These are phyloP conservation scores for Eucalyptus erythrocorys DNA, from an alignment of 345 rosid genomes.

Conservation along the genomic window DNA sequence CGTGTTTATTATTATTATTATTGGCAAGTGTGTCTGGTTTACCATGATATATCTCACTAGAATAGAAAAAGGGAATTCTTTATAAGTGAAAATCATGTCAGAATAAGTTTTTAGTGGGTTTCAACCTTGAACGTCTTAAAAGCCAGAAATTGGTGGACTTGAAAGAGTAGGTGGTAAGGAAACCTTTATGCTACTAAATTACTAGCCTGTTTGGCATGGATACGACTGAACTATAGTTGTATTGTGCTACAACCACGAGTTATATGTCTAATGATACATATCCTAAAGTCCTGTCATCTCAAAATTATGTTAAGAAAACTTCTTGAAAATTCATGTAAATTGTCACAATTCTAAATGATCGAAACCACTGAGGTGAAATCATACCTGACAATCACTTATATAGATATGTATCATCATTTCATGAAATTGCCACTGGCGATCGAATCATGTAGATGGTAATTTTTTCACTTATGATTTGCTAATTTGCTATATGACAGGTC, in stretches of 20 bases:
- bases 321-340: background rate
- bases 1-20: no score
- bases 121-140: background rate
- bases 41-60: background rate
- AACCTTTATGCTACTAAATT: background rate
- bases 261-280: background rate
- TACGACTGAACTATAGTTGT: background rate
- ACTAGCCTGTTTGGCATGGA: background rate
- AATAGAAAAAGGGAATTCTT: background rate
- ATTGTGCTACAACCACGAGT: background rate
- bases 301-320: background rate
- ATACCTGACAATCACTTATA: background rate
- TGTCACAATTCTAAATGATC: background rate
- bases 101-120: background rate
- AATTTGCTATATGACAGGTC: background rate
- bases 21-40: background rate
- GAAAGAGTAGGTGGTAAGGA: background rate
- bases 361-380: background rate
- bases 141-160: slow-evolving; percentile 1
- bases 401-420: background rate
- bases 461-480: background rate
- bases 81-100: background rate
- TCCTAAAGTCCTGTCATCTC: background rate
- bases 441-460: background rate
- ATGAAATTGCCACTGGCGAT: background rate